Evolutionary conservation across 768 basidiomycete genomes (phyloP), one percentile per base, ranked within the genome.

Genomic region (Naematelia encephala): DNA sequence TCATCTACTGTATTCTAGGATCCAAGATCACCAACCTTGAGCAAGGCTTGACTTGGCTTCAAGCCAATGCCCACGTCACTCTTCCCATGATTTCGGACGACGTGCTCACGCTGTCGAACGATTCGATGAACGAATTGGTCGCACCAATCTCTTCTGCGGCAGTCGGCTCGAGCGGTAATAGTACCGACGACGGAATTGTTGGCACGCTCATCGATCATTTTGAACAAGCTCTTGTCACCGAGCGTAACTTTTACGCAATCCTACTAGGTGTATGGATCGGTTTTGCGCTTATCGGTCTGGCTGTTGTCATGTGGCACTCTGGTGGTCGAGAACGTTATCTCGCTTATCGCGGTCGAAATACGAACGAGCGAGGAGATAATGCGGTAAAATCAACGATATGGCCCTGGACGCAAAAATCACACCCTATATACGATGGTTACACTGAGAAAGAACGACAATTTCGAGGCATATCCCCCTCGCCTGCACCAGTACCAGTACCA

Each of bases 1-100:
- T 98, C 72, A 79, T 96, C 70, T 84, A 81, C 69, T 97, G 94
- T 73, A 82, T 97, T 70, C 83, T 98, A 66, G 94, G 94, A n/a
- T 82, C 83, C 60, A 98, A 98, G 75, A 86, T 98, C 48, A 80
- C 86, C 56, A 89, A 87, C 10, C 81, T 98, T 69, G 90, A 93
- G 77, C 82, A 85, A 16, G 91, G 88, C 4, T 80, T 96, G 42
- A 97, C 91, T 0, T 97, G 94, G 82, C 80, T 98, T 62, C 87
- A 94, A 73, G 80, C 91, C 62, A 90, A 96, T 78, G 85, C 93
- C 48, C 80, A 85, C 49, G 81, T 98, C 68, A 78, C 89, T 68
- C 82, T 98, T 59, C 88, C 92, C 0, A 84, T 83, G 47, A 82
- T 97, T 57, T 87, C 90, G 59, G 80, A 87, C 51, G 82, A 82